Evolutionary conservation across 106 monocot species (phyloP).

Genomic region (Hemerocallis citrina): DNA sequence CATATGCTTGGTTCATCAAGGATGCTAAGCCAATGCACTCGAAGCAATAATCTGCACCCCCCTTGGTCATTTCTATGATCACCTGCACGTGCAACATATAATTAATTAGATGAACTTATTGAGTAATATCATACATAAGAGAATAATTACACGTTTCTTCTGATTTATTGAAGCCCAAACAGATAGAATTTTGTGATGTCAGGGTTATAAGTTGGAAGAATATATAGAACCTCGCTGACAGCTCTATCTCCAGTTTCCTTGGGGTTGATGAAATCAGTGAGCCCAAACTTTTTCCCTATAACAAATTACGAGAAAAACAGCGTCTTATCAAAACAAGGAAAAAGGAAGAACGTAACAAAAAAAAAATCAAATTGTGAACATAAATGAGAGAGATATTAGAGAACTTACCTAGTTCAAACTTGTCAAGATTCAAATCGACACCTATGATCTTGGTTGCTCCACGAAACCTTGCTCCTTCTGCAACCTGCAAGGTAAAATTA

Average conservation of each 20-base stretch:
- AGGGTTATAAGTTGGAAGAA: too few relatives aligned
- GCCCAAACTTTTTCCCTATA: constrained; percentile 81
- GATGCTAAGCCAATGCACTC: constrained; percentile 60
- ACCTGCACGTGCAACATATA: too few relatives aligned
- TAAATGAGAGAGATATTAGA: too few relatives aligned
- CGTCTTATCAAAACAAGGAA: background rate
- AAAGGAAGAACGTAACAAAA: too few relatives aligned
- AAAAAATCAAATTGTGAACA: too few relatives aligned
- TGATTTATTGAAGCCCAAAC: too few relatives aligned
- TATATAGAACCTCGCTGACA: constrained; percentile 40
- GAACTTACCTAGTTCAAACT: constrained; percentile 68
- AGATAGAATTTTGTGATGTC: too few relatives aligned
- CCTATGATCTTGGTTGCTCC: constrained; percentile 82
- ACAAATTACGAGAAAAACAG: background rate
- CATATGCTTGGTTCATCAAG: constrained; percentile 56
- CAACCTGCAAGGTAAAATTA: constrained; percentile 71
- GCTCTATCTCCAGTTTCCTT: constrained; percentile 58
- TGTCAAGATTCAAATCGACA: constrained; percentile 71
- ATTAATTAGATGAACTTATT: too few relatives aligned
- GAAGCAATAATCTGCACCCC: constrained; percentile 68
- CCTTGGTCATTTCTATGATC: constrained; percentile 44
- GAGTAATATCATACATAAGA: too few relatives aligned
- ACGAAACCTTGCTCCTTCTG: constrained; percentile 56
- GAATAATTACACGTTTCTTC: too few relatives aligned
- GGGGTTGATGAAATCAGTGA: constrained; percentile 84